A percentile compares a stretch with the other conserved stretches of the same genome.
Evolutionary conservation across 2,329 filamentous ascomycete genomes (phyloP).

Genomic region (Neonectria ditissima): DNA sequence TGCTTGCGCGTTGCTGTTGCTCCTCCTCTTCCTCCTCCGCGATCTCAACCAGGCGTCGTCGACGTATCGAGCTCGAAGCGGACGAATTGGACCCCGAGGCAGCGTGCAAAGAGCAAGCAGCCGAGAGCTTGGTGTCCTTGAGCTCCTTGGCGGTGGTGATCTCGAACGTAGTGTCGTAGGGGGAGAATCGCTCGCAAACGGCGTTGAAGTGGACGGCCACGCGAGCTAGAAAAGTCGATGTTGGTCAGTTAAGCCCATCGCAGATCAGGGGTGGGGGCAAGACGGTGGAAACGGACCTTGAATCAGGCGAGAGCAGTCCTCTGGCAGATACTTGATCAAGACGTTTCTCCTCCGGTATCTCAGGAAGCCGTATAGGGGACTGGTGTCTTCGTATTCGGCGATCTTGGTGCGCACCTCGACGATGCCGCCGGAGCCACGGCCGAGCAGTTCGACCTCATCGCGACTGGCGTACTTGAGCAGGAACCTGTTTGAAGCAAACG

Average conservation of each 20-base stretch:
- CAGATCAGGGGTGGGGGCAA: slow-evolving; percentile 14
- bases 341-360: slow-evolving; percentile 91
- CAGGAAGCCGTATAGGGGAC: slow-evolving; percentile 91
- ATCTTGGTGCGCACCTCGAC: slow-evolving; percentile 85
- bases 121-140: slow-evolving; percentile 87
- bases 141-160: slow-evolving; percentile 82
- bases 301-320: slow-evolving; percentile 88
- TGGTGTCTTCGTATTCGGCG: slow-evolving; percentile 82
- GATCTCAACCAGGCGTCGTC: slow-evolving; percentile 87
- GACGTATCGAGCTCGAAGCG: slow-evolving; percentile 81
- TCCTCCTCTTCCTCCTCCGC: slow-evolving; percentile 92
- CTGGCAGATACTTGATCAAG: slow-evolving; percentile 91
- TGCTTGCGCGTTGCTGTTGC: slow-evolving; percentile 65
- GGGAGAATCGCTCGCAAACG: slow-evolving; percentile 79
- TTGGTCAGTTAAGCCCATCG: slow-evolving; percentile 30
- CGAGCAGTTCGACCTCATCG: slow-evolving; percentile 86
- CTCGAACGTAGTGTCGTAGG: slow-evolving; percentile 86
- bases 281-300: slow-evolving; percentile 75
- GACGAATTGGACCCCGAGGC: slow-evolving; percentile 88
- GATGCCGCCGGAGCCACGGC: slow-evolving; percentile 83
- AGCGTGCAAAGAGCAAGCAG: slow-evolving; percentile 89
- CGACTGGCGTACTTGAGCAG: slow-evolving; percentile 90
- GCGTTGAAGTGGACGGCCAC: slow-evolving; percentile 79
- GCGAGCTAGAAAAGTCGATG: slow-evolving; percentile 69
- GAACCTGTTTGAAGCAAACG: slow-evolving; percentile 72